phyloP scores from a whole-genome alignment of 2,329 filamentous ascomycete species.

The Cladosporium sp. region DNA sequence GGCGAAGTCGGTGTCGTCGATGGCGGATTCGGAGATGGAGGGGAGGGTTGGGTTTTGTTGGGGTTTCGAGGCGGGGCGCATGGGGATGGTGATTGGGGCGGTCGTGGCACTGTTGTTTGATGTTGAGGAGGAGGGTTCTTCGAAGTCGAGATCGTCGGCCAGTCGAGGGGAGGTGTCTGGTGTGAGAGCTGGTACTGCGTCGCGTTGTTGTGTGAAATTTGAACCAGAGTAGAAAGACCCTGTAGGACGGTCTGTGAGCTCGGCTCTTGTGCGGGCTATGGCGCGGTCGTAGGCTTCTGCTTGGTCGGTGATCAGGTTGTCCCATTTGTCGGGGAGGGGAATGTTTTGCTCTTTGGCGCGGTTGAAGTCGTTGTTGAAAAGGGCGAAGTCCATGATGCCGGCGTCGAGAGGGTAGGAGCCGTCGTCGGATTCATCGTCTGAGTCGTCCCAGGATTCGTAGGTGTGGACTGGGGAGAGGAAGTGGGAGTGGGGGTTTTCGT shows the following conservation, averaged over 20 bases:
- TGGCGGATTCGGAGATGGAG: conserved; percentile 12
- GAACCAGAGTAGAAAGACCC: not conserved
- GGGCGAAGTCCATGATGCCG: conserved; percentile 31
- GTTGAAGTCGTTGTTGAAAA: conserved; percentile 27
- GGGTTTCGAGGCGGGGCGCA: not conserved
- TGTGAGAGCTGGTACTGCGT: conserved; percentile 27
- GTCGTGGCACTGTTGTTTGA: too few species aligned
- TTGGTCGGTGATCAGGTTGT: conserved; percentile 23
- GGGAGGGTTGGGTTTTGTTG: too few species aligned
- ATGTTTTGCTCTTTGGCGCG: conserved; percentile 22
- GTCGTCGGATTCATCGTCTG: conserved; percentile 21
- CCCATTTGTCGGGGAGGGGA: conserved; percentile 23
- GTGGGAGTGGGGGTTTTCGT: conserved; percentile 27
- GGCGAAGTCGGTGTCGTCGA: conserved; percentile 17
- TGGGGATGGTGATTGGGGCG: conserved; percentile 2
- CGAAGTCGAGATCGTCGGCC: conserved; percentile 25
- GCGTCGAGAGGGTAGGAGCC: conserved; percentile 27
- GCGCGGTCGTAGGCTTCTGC: conserved; percentile 23
- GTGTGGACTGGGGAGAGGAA: conserved; percentile 29
- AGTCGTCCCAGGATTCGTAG: conserved; percentile 28
- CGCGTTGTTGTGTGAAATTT: not conserved
- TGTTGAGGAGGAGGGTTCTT: conserved; percentile 3
- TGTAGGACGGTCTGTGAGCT: not conserved
- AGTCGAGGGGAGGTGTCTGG: conserved; percentile 29
- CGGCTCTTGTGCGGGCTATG: conserved; percentile 12